These are phyloP conservation scores for Cryptococcus deneoformans DNA, from an alignment of 1,284 basidiomycete genomes.

Conservation along the genomic window DNA sequence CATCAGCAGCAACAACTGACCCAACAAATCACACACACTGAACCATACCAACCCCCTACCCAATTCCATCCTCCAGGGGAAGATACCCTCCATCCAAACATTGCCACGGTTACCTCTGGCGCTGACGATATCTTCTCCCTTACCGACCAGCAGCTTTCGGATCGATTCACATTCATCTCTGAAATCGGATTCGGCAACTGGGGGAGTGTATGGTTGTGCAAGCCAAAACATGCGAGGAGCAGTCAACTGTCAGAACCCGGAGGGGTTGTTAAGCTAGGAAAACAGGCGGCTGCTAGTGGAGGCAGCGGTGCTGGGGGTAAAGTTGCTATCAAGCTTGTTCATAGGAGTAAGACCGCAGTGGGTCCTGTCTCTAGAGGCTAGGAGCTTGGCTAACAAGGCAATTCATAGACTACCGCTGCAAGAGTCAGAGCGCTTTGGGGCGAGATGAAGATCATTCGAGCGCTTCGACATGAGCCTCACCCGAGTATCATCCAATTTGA, in stretches of 20 bases:
- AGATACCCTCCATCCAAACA: slow-evolving; percentile 5
- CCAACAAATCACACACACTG: background rate
- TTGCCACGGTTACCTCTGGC: slow-evolving; percentile 1
- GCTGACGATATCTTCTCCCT: slow-evolving; percentile 29
- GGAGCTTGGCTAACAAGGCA: slow-evolving; percentile 2
- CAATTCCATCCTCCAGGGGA: background rate
- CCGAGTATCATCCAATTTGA: slow-evolving; percentile 88
- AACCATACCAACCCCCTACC: background rate
- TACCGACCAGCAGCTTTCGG: slow-evolving; percentile 37
- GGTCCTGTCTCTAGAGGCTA: slow-evolving; percentile 6
- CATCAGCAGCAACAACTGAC: background rate
- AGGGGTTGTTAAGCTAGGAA: slow-evolving; percentile 20
- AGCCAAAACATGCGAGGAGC: slow-evolving; percentile 16
- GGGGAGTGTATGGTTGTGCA: slow-evolving; percentile 46
- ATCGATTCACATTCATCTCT: slow-evolving; percentile 35
- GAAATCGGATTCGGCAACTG: slow-evolving; percentile 50
- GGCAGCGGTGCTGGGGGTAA: slow-evolving; percentile 48
- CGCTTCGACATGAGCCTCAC: slow-evolving; percentile 75
- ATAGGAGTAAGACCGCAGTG: slow-evolving; percentile 64
- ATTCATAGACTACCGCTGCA: slow-evolving; percentile 66
- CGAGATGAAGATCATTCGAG: slow-evolving; percentile 87
- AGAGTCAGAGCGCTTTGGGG: slow-evolving; percentile 87
- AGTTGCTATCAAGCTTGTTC: slow-evolving; percentile 86
- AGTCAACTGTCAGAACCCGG: slow-evolving; percentile 1
- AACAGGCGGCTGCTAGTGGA: slow-evolving; percentile 21